Evolutionary conservation across 2,329 filamentous ascomycete genomes (phyloP).

Genomic region (Aspergillus caelatus): DNA sequence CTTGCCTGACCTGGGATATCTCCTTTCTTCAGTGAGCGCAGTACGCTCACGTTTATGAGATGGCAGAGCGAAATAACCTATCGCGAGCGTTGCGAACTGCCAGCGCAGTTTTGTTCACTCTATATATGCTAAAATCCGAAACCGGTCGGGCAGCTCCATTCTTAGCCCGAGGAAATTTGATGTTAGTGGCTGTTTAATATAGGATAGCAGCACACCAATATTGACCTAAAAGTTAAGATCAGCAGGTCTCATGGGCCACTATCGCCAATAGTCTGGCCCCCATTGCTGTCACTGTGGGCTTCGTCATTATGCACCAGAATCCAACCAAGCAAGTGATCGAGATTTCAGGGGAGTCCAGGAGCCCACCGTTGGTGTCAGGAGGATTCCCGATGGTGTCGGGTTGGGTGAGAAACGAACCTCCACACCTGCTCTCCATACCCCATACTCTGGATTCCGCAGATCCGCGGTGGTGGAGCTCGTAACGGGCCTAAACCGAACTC

Average conservation of each 20-base stretch:
- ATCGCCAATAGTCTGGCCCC: constrained; percentile 6
- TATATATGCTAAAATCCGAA: not conserved
- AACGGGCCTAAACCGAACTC: constrained; percentile 1
- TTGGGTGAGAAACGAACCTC: constrained; percentile 5
- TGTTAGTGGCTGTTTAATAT: constrained; percentile 6
- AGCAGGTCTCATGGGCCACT: constrained; percentile 5
- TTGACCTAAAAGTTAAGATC: not conserved
- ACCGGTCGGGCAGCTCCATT: not conserved
- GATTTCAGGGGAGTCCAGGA: not conserved
- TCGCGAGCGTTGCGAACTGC: not conserved
- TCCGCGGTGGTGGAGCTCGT: constrained; percentile 2
- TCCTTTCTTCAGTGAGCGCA: constrained; percentile 2
- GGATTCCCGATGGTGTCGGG: not conserved
- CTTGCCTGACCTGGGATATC: constrained; percentile 1
- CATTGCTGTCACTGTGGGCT: not conserved
- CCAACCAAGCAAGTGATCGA: not conserved
- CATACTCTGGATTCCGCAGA: constrained; percentile 1
- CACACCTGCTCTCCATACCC: constrained; percentile 3
- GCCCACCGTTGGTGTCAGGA: constrained; percentile 1
- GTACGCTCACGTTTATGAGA: not conserved
- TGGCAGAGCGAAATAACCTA: not conserved
- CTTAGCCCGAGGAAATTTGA: not conserved
- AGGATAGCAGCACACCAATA: not conserved
- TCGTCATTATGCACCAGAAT: not conserved
- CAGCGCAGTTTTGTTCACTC: constrained; percentile 2